Base-by-base conservation (phyloP, 169 alveolate genomes). In the Plasmodium relictum region DNA sequence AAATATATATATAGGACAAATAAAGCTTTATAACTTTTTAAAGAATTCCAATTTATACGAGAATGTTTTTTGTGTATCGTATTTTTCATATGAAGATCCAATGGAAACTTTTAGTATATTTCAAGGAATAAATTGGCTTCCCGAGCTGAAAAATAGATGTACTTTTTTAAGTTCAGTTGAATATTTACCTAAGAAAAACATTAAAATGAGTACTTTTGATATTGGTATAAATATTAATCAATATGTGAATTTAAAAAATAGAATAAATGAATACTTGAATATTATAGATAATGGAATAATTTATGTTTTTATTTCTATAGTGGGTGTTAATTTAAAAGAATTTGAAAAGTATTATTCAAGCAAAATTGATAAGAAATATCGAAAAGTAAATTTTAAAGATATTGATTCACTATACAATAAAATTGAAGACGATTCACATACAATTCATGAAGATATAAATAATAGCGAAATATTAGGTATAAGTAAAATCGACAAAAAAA, bases 51-150 rank as follows among this genome's bases (percentile, higher is more conserved):
- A 39, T n/a, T 8, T 31, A 6, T 83, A 83, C 18, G 42, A 68
- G 20, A 6, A 83, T 14, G 85, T 66, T 68, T 83, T 83, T 31
- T 83, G 91, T 54, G 85, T 83, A 24, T 83, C 91, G 5, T 83
- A 83, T 52, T 83, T 83, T 83, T 54, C 56, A 37, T 83, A 83
- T 69, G 91, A 83, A 83, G 91, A 83, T 50, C 91, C 91, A 14
- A 8, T 83, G 48, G 91, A 83, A 54, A 54, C 69, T 18, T 83
- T 69, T 68, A 83, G 91, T 73, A 26, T 83, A 68, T 83, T 44
- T 83, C 91, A 83, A 41, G 91, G 91, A 0, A 72, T 83, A 37
- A 83, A 72, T 69, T 83, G 91, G 91, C 52, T 83, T 22, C 91
- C 91, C 12, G 91, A 83, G 68, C 24, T 83, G 24, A 66, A 50